Conservation (phyloP, 257 asterid genomes). For the Coffea canephora region DNA sequence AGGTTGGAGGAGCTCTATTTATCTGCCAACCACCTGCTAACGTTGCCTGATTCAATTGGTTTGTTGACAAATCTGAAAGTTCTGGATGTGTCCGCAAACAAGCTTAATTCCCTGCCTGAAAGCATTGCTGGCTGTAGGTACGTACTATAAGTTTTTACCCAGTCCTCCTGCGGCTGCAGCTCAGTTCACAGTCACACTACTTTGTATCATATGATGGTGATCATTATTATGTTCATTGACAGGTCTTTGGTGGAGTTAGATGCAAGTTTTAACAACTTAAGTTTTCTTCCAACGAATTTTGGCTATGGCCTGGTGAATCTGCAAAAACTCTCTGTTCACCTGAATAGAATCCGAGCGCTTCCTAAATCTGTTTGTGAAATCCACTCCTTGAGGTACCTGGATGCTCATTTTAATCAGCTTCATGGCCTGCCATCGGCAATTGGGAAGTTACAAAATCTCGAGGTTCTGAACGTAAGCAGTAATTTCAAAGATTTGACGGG, state of each 20-base stretch:
- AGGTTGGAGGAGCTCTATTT: constrained; percentile 55
- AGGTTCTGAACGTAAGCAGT: constrained; percentile 52
- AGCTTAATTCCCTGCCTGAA: constrained; percentile 57
- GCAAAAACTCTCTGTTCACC: constrained; percentile 34
- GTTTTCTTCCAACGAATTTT: constrained; percentile 51
- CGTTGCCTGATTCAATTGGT: constrained; percentile 62
- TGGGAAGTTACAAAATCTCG: constrained; percentile 48
- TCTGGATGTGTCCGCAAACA: constrained; percentile 51
- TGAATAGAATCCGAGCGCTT: constrained; percentile 54
- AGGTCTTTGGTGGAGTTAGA: constrained; percentile 64
- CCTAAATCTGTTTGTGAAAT: constrained; percentile 62
- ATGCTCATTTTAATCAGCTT: constrained; percentile 60
- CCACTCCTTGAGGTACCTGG: constrained; percentile 46
- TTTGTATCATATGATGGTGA: background rate
- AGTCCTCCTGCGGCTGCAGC: background rate
- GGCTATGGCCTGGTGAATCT: constrained; percentile 59
- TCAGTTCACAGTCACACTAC: background rate
- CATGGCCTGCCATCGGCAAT: constrained; percentile 49
- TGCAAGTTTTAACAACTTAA: constrained; percentile 58
- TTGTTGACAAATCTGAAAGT: constrained; percentile 48
- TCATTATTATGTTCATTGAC: background rate
- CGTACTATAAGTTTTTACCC: background rate
- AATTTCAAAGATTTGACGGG: constrained; percentile 56
- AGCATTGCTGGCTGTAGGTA: constrained; percentile 69
- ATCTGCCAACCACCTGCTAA: constrained; percentile 50